phyloP scores from a whole-genome alignment of 495 filamentous ascomycete species.

The Paragyromitra xinjiangensis region DNA sequence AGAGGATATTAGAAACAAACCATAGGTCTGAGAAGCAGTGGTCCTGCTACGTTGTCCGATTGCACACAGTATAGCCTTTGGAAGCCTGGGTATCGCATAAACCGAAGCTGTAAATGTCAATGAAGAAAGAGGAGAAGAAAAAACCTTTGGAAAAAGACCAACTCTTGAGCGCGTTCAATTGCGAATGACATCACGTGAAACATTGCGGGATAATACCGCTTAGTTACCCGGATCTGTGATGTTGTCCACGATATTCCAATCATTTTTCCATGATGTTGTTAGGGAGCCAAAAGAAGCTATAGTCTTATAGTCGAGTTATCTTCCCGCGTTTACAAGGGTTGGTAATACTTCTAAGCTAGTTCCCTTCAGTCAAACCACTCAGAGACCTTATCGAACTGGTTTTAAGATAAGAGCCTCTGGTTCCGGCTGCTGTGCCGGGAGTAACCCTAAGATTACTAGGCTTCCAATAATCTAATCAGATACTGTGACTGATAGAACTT shows the following conservation, averaged over 20 bases:
- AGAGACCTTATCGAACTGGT: too few relatives aligned
- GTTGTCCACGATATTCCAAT: not conserved
- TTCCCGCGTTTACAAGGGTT: not conserved
- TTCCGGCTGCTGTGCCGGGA: not conserved
- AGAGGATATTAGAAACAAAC: not conserved
- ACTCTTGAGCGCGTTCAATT: not conserved
- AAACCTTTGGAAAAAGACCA: conserved; percentile 23
- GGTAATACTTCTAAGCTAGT: not conserved
- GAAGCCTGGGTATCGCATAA: not conserved
- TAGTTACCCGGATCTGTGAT: conserved; percentile 22
- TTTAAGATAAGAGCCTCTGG: too few relatives aligned
- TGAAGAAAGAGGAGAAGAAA: not conserved
- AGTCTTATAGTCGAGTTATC: not conserved
- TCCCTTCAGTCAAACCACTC: too few relatives aligned
- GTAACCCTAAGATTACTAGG: not conserved
- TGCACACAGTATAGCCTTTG: too few relatives aligned
- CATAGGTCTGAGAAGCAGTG: conserved; percentile 7
- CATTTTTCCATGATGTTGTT: conserved; percentile 9
- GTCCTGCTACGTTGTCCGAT: not conserved
- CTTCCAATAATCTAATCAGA: not conserved
- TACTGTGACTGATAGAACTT: not conserved
- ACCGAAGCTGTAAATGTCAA: not conserved
- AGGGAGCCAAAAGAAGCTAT: not conserved
- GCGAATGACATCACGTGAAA: conserved; percentile 30
- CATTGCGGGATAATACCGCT: not conserved